A percentile compares a stretch with the other conserved stretches of the same genome.
Conservation (phyloP, 495 filamentous ascomycete species). For the Gamarada debralockiae region DNA sequence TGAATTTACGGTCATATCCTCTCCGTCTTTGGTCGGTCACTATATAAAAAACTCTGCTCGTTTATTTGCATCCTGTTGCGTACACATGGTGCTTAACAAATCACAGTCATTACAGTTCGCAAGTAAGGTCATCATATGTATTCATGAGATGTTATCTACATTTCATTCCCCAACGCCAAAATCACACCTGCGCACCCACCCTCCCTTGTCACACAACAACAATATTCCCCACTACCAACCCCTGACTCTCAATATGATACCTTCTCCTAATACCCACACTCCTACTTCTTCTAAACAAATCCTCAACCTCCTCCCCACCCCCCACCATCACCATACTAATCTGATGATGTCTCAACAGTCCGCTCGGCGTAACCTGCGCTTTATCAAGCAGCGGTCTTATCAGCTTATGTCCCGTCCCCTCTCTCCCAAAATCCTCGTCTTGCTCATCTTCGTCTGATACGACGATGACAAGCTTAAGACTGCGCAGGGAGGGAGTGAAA, state of each 20-base stretch:
- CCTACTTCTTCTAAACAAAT: constrained; percentile 53
- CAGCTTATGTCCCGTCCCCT: constrained; percentile 25
- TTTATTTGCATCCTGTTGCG: too few species aligned
- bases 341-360: constrained; percentile 65
- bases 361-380: constrained; percentile 64
- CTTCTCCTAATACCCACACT: constrained; percentile 70
- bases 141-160: not conserved
- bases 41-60: too few species aligned
- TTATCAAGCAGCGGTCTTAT: constrained; percentile 76
- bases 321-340: constrained; percentile 84
- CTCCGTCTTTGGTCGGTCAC: too few species aligned
- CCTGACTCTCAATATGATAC: constrained; percentile 79
- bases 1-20: too few species aligned
- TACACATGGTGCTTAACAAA: too few species aligned
- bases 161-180: not conserved
- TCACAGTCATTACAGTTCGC: not conserved
- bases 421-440: constrained; percentile 12
- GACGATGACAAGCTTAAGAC: constrained; percentile 77
- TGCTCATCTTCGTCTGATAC: constrained; percentile 61
- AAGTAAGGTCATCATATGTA: not conserved
- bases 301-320: constrained; percentile 66
- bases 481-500: constrained; percentile 52
- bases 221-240: constrained; percentile 73
- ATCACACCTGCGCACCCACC: too few species aligned
- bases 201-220: constrained; percentile 44